Base-by-base conservation (phyloP, 2,329 filamentous ascomycete species). In the Cyphellophora attinorum region DNA sequence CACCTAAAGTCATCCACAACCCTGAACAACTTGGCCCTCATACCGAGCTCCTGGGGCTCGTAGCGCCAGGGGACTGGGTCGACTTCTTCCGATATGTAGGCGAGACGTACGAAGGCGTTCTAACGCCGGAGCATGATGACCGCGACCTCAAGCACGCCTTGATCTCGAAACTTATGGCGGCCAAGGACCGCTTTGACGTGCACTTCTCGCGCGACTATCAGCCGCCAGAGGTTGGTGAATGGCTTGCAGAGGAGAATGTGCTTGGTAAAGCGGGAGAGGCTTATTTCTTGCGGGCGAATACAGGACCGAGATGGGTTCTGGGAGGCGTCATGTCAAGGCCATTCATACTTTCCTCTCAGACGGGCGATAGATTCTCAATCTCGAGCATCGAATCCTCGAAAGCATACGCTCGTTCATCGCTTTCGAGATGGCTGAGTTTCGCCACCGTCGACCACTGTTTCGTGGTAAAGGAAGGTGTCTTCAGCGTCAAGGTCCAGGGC, bases 1-100 rank as follows among this genome's bases (percentile, higher is more conserved):
- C n/a, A n/a, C n/a, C n/a, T n/a, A n/a, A n/a, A n/a, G n/a, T n/a
- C n/a, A n/a, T n/a, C n/a, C n/a, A n/a, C n/a, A n/a, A n/a, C n/a
- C n/a, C n/a, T n/a, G n/a, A n/a, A n/a, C n/a, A n/a, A n/a, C n/a
- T n/a, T n/a, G n/a, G n/a, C n/a, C n/a, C n/a, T n/a, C n/a, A n/a
- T n/a, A n/a, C n/a, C n/a, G n/a, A n/a, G n/a, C n/a, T n/a, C n/a
- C n/a, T 3, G 67, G 69, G n/a, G 62, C 68, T 76, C 3, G 66
- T 75, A 15, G 67, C 68, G 0, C 72, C 71, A 0, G 72, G 70
- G 5, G 70, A 72, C 48, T 76, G 71, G 72, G 57, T 73, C 14
- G 70, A 75, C 45, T 75, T 76, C 56, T 76, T 75, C 56, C 63
- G 71, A 34, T 68, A 72, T 46, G 62, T 75, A 5, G 62, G 62